A percentile compares a stretch with the other conserved stretches of the same genome.
These are phyloP conservation scores for Collybia sp. DNA, from an alignment of 768 basidiomycete species.

Conservation along the genomic window DNA sequence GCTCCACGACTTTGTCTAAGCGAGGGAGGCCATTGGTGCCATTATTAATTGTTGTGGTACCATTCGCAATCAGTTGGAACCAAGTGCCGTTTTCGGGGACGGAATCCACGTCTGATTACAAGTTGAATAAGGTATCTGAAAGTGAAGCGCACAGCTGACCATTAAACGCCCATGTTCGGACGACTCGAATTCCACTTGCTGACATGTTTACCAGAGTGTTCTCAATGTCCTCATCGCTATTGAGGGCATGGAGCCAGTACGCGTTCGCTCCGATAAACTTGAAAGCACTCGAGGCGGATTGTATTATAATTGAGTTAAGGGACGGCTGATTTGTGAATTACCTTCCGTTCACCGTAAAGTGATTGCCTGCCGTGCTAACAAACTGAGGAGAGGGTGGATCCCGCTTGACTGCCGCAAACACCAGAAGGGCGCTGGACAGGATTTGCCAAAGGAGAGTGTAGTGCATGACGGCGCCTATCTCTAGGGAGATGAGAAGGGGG, in stretches of 20 bases:
- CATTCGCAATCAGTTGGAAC: conserved; percentile 58
- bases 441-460: conserved; percentile 21
- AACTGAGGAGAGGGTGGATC: conserved; percentile 29
- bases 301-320: conserved; percentile 2
- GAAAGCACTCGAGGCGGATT: conserved; percentile 16
- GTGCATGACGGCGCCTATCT: conserved; percentile 24
- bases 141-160: conserved; percentile 26
- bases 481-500: no score
- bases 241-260: conserved; percentile 61
- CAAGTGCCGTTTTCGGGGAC: conserved; percentile 55
- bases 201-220: conserved; percentile 54
- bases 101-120: conserved; percentile 39
- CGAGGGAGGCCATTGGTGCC: conserved; percentile 61
- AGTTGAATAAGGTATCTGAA: not conserved
- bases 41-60: conserved; percentile 48
- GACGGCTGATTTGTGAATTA: conserved; percentile 10
- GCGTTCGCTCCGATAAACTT: conserved; percentile 48
- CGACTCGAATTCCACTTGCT: conserved; percentile 48
- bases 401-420: conserved; percentile 24
- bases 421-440: conserved; percentile 25
- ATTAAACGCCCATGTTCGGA: conserved; percentile 72
- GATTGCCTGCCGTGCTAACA: conserved; percentile 36
- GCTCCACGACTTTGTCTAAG: conserved; percentile 50
- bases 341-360: conserved; percentile 56
- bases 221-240: conserved; percentile 51